A percentile compares a stretch with the other conserved stretches of the same genome.
These are phyloP conservation scores for Thermoascus crustaceus DNA, from an alignment of 2,329 filamentous ascomycete species.

Conservation along the genomic window DNA sequence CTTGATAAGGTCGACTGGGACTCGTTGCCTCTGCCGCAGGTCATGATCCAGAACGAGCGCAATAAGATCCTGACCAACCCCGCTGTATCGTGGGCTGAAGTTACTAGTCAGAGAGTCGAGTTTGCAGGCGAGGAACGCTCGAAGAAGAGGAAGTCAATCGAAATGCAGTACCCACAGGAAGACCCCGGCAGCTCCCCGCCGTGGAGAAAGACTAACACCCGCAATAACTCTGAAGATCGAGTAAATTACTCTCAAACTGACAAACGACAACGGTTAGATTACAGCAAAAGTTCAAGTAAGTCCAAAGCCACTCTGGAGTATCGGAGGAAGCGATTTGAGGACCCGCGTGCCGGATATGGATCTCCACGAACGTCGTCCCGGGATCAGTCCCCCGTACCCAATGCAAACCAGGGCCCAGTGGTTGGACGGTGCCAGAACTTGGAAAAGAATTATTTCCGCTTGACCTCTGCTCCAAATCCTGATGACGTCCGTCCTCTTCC, in stretches of 20 bases:
- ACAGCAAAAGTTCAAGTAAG: slow-evolving; percentile 65
- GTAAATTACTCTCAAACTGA: slow-evolving; percentile 55
- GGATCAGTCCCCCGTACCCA: slow-evolving; percentile 41
- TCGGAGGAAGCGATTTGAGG: slow-evolving; percentile 78
- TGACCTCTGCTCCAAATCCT: slow-evolving; percentile 82
- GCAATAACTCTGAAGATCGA: slow-evolving; percentile 61
- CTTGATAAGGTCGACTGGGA: slow-evolving; percentile 77
- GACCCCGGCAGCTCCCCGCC: slow-evolving; percentile 52
- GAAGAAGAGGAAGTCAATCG: slow-evolving; percentile 78
- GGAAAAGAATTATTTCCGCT: slow-evolving; percentile 89
- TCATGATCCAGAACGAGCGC: slow-evolving; percentile 67
- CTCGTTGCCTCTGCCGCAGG: slow-evolving; percentile 72
- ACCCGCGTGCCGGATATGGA: slow-evolving; percentile 34
- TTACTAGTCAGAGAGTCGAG: slow-evolving; percentile 15
- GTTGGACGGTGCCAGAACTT: slow-evolving; percentile 75
- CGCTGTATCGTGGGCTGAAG: slow-evolving; percentile 31
- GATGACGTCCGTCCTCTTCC: slow-evolving; percentile 78
- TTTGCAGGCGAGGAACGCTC: slow-evolving; percentile 28
- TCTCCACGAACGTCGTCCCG: slow-evolving; percentile 33
- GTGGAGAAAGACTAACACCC: slow-evolving; percentile 65
- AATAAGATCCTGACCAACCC: slow-evolving; percentile 40
- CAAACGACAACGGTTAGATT: slow-evolving; percentile 42
- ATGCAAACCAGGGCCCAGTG: slow-evolving; percentile 56
- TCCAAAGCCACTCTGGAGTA: slow-evolving; percentile 79
- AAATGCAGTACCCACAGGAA: slow-evolving; percentile 46